phyloP scores from a whole-genome alignment of 2,329 filamentous ascomycete species.

The Venturia oleaginea region DNA sequence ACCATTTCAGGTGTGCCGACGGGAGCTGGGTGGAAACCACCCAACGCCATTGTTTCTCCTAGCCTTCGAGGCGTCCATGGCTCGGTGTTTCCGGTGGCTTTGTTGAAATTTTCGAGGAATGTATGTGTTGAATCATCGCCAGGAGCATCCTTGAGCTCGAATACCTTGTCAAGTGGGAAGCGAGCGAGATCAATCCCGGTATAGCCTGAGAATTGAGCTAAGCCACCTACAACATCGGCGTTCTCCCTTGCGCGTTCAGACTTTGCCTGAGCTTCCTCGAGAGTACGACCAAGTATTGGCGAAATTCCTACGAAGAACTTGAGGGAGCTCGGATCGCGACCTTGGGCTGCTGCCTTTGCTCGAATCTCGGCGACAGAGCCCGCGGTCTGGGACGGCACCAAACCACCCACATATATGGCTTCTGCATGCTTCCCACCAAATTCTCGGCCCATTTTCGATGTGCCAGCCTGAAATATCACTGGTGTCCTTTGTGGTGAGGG shows the following conservation, averaged over 20 bases:
- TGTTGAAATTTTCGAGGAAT: constrained; percentile 13
- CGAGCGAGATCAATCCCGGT: constrained; percentile 21
- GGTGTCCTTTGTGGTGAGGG: constrained; percentile 50
- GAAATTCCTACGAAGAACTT: constrained; percentile 38
- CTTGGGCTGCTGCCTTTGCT: constrained; percentile 28
- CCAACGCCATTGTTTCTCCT: constrained; percentile 39
- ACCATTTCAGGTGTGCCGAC: constrained; percentile 39
- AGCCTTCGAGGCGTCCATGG: constrained; percentile 37
- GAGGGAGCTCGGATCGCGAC: constrained; percentile 31
- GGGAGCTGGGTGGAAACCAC: constrained; percentile 40
- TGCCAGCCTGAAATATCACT: constrained; percentile 45
- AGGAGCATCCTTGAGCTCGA: constrained; percentile 14
- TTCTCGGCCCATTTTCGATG: constrained; percentile 35
- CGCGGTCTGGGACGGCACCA: constrained; percentile 33
- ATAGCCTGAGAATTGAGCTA: constrained; percentile 21
- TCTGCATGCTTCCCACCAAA: constrained; percentile 38
- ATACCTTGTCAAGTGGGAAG: constrained; percentile 20
- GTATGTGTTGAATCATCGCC: constrained; percentile 12
- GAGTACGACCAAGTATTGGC: constrained; percentile 36
- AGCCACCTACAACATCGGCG: constrained; percentile 18
- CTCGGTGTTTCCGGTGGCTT: constrained; percentile 9
- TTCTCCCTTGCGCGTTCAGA: constrained; percentile 22
- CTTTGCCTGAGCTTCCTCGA: constrained; percentile 35
- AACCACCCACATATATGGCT: constrained; percentile 38
- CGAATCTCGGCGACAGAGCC: constrained; percentile 35